phyloP scores from a whole-genome alignment of 371 early-diverging fungal species.

The Circinella minor region DNA sequence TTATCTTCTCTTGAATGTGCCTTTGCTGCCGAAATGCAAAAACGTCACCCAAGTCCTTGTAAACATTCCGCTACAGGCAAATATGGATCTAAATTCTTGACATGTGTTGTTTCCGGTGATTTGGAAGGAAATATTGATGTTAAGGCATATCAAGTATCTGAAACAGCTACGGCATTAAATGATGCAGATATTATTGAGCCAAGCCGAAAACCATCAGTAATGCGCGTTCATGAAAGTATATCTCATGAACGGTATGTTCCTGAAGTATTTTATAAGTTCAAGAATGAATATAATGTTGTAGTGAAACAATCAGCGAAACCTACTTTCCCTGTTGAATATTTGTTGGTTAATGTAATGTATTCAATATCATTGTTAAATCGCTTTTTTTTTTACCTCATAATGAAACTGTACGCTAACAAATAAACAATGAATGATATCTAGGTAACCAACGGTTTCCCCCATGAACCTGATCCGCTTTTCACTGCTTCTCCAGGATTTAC shows the following conservation, averaged over 20 bases:
- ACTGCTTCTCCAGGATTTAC: slow-evolving; percentile 45
- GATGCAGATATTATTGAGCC: slow-evolving; percentile 93
- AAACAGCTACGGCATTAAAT: slow-evolving; percentile 90
- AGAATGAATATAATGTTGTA: slow-evolving; percentile 89
- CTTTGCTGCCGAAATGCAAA: slow-evolving; percentile 92
- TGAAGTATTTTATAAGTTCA: slow-evolving; percentile 94
- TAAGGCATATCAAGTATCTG: slow-evolving; percentile 92
- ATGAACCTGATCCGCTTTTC: slow-evolving; percentile 79
- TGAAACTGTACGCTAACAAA: not conserved
- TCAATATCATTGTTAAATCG: not conserved
- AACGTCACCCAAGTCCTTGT: slow-evolving; percentile 71
- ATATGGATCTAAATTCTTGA: slow-evolving; percentile 93
- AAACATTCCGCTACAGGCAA: slow-evolving; percentile 77
- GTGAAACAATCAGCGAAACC: slow-evolving; percentile 91
- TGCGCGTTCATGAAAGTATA: slow-evolving; percentile 86
- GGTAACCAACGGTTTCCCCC: slow-evolving; percentile 96
- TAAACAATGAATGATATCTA: slow-evolving; percentile 27
- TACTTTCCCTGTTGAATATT: slow-evolving; percentile 95
- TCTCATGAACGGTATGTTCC: slow-evolving; percentile 86
- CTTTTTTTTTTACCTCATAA: no score
- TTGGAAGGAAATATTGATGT: slow-evolving; percentile 86
- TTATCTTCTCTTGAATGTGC: slow-evolving; percentile 92
- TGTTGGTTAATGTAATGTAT: slow-evolving; percentile 87
- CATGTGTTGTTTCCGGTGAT: slow-evolving; percentile 89
- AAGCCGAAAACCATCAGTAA: slow-evolving; percentile 83